Evolutionary conservation across 2,329 filamentous ascomycete species (phyloP).

Genomic region (Monosporascus sp.): DNA sequence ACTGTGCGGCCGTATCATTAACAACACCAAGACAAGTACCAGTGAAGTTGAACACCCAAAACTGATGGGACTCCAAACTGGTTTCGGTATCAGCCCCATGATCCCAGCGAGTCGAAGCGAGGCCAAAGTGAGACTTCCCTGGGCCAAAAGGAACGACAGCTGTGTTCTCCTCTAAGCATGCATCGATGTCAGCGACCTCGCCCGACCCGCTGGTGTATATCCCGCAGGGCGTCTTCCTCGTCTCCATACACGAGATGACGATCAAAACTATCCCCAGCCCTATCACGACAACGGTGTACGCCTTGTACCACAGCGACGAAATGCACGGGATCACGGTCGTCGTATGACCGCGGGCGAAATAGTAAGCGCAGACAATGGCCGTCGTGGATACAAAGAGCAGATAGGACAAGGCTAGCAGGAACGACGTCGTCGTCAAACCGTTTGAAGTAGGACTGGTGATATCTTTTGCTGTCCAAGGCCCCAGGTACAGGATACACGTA

Average conservation of each 20-base stretch:
- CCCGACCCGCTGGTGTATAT: slow-evolving; percentile 10
- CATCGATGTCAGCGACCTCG: background rate
- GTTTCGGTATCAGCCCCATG: background rate
- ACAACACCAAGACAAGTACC: background rate
- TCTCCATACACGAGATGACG: slow-evolving; percentile 15
- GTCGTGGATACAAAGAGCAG: slow-evolving; percentile 10
- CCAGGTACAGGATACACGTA: background rate
- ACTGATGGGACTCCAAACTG: background rate
- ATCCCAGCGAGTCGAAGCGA: background rate
- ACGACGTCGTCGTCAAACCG: slow-evolving; percentile 3
- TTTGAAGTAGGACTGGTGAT: background rate
- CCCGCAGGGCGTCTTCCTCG: slow-evolving; percentile 14
- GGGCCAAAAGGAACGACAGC: background rate
- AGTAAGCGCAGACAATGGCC: slow-evolving; percentile 8
- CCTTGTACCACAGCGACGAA: slow-evolving; percentile 17
- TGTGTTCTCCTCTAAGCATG: background rate
- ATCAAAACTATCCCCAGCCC: slow-evolving; percentile 4
- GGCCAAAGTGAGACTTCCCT: background rate
- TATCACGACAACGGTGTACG: slow-evolving; percentile 14
- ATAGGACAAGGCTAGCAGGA: slow-evolving; percentile 11
- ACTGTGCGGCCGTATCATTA: too few relatives aligned
- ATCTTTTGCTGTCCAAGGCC: background rate
- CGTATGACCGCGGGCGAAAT: slow-evolving; percentile 9
- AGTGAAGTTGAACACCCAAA: background rate
- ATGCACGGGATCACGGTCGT: slow-evolving; percentile 22